These are phyloP conservation scores for Magnusiomyces sp. DNA, from an alignment of 1,139 yeast species.

Conservation along the genomic window DNA sequence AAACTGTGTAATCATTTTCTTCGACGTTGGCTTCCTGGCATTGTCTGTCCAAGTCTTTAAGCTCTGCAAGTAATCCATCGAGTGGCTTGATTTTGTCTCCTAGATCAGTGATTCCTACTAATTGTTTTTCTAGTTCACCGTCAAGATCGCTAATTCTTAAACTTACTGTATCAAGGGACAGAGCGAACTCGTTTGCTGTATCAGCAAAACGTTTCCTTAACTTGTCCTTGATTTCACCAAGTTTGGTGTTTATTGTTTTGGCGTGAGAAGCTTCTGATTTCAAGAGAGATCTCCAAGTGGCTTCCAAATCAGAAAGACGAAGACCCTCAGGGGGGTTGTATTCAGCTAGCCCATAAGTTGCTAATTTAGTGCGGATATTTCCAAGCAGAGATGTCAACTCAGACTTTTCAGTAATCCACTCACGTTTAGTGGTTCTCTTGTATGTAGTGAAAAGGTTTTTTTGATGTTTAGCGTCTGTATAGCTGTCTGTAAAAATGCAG, in stretches of 20 bases:
- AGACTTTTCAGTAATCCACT: slow-evolving; percentile 35
- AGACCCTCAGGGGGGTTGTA: slow-evolving; percentile 33
- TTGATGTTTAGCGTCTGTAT: slow-evolving; percentile 30
- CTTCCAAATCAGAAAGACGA: slow-evolving; percentile 28
- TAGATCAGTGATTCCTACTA: slow-evolving; percentile 27
- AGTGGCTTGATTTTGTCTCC: slow-evolving; percentile 31
- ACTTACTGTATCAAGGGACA: slow-evolving; percentile 28
- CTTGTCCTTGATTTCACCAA: slow-evolving; percentile 35
- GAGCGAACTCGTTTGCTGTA: slow-evolving; percentile 33
- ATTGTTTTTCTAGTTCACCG: slow-evolving; percentile 35
- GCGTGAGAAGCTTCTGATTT: slow-evolving; percentile 31
- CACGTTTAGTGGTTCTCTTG: slow-evolving; percentile 31
- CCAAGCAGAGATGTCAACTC: slow-evolving; percentile 33
- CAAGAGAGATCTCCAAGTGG: slow-evolving; percentile 29
- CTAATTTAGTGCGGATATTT: slow-evolving; percentile 34
- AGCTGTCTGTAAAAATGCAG: slow-evolving; percentile 27
- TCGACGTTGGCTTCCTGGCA: slow-evolving; percentile 35
- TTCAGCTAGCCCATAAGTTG: slow-evolving; percentile 32
- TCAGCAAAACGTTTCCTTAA: slow-evolving; percentile 41
- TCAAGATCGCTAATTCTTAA: slow-evolving; percentile 29
- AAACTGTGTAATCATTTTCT: slow-evolving; percentile 36
- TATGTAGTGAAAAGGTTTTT: slow-evolving; percentile 25
- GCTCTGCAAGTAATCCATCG: slow-evolving; percentile 23
- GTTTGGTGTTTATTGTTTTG: slow-evolving; percentile 28
- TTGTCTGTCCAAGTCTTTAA: slow-evolving; percentile 25